Percentiles rank a stretch among this genome's conserved stretches.
Evolutionary conservation across 2,329 filamentous ascomycete species (phyloP).

Genomic region (Monilinia fructicola): DNA sequence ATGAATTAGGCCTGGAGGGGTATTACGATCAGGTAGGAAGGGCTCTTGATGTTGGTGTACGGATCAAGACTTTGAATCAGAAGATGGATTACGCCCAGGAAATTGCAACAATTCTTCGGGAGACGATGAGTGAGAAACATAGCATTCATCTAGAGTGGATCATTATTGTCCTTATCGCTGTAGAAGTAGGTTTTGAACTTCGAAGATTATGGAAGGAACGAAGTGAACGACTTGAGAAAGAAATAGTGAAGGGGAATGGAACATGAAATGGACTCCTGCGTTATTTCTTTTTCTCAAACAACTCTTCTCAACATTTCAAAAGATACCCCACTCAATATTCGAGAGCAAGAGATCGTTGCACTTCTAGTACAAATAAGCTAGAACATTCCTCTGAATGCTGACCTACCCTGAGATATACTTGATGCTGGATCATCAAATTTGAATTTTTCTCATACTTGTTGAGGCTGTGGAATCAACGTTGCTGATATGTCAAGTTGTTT

Average conservation of each 20-base stretch:
- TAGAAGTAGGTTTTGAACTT: constrained; percentile 89
- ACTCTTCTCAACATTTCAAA: neutral
- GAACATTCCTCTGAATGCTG: neutral
- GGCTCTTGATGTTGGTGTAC: constrained; percentile 84
- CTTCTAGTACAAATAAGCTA: neutral
- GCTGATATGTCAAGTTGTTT: neutral
- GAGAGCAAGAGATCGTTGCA: neutral
- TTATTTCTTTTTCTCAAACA: neutral
- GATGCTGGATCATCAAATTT: neutral
- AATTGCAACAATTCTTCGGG: constrained; percentile 83
- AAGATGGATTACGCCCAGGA: constrained; percentile 98
- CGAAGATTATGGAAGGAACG: constrained; percentile 49
- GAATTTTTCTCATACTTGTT: neutral
- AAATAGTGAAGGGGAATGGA: neutral
- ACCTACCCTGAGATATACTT: neutral
- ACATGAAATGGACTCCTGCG: neutral
- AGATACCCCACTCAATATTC: constrained; percentile 6
- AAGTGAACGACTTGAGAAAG: constrained; percentile 15
- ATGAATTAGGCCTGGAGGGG: constrained; percentile 85
- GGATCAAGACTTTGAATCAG: constrained; percentile 89
- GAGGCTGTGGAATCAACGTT: neutral
- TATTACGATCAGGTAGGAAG: constrained; percentile 94
- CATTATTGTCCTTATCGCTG: constrained; percentile 88
- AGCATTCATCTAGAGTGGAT: constrained; percentile 88
- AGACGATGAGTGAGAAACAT: constrained; percentile 88